Evolutionary conservation across 2,329 filamentous ascomycete genomes (phyloP), one percentile per base, ranked within the genome.

Genomic region (Phyllosticta citrichinensis): DNA sequence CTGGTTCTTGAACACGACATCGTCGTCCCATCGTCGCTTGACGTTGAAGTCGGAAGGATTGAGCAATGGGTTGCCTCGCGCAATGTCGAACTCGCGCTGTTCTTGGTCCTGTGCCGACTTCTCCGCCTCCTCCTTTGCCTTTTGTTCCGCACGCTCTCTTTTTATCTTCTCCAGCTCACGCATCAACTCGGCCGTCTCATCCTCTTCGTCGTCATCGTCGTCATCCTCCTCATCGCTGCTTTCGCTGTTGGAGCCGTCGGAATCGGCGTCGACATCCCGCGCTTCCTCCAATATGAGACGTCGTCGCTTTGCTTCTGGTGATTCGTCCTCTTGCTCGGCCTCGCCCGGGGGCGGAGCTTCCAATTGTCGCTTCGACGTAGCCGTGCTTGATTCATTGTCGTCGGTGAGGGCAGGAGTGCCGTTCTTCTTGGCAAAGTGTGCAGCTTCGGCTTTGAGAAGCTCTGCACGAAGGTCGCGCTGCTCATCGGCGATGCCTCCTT

Each of bases 1-100:
- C 77, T 99, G 94, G 74, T 99, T 99, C 80, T 96, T 97, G 78
- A 99, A 99, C 2, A 99, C 92, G 12, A 99, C 94, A 72, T 99
- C 94, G 69, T 99, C 94, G 68, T 99, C 94, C 94, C 94, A 99
- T 75, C 79, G 80, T 66, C 90, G 80, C 81, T 96, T 97, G 70
- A 97, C 87, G 62, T 87, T 91, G 73, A 95, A 97, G 67, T 96
- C 91, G 72, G 89, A 89, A 0, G 81, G 72, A 67, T 97, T 97
- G 61, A 99, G 82, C 57, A 99, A 77, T 50, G 94, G 94, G 73
- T 99, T 99, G 6, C 94, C 94, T 52, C 89, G 79, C 40, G 94
- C 93, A 68, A 97, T 96, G 68, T 97, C 89, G 65, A 86, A 83
- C 74, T 96, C 93, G 63, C 89, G 83, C 69, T 88, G 83, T 70